Percentiles rank a stretch among this genome's conserved stretches.
These are phyloP conservation scores for Suhomyces choctaworum DNA, from an alignment of 1,139 yeast genomes.

Conservation along the genomic window DNA sequence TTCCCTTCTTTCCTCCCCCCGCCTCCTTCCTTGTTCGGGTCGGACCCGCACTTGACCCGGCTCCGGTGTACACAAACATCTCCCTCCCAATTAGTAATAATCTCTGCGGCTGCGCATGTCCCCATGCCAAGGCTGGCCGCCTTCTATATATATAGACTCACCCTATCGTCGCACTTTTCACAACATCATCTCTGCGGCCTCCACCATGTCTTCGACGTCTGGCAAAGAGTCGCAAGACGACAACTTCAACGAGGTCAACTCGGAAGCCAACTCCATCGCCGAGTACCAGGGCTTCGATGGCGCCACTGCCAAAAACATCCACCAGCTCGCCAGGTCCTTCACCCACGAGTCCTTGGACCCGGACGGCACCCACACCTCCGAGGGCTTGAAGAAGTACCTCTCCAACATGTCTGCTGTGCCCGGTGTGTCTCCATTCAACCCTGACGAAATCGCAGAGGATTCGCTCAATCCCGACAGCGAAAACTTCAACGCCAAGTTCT, in stretches of 20 bases:
- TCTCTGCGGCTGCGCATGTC: neutral
- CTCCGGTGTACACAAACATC: neutral
- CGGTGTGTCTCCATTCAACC: slow-evolving; percentile 41
- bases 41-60: neutral
- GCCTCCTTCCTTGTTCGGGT: neutral
- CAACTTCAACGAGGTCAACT: slow-evolving; percentile 3
- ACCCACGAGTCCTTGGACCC: slow-evolving; percentile 24
- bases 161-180: neutral
- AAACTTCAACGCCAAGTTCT: slow-evolving; percentile 60
- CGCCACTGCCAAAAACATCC: slow-evolving; percentile 34
- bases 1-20: neutral
- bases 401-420: slow-evolving; percentile 56
- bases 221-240: slow-evolving; percentile 11
- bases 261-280: slow-evolving; percentile 23
- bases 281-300: slow-evolving; percentile 43
- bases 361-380: slow-evolving; percentile 10
- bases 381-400: slow-evolving; percentile 33
- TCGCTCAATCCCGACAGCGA: slow-evolving; percentile 42
- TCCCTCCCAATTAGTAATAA: neutral
- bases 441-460: slow-evolving; percentile 15
- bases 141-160: neutral
- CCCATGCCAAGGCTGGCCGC: neutral
- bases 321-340: slow-evolving; percentile 63
- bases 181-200: neutral
- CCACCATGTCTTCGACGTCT: slow-evolving; percentile 1